These are phyloP conservation scores for Puccinia brachypodii DNA, from an alignment of 1,284 basidiomycete genomes.

Conservation along the genomic window DNA sequence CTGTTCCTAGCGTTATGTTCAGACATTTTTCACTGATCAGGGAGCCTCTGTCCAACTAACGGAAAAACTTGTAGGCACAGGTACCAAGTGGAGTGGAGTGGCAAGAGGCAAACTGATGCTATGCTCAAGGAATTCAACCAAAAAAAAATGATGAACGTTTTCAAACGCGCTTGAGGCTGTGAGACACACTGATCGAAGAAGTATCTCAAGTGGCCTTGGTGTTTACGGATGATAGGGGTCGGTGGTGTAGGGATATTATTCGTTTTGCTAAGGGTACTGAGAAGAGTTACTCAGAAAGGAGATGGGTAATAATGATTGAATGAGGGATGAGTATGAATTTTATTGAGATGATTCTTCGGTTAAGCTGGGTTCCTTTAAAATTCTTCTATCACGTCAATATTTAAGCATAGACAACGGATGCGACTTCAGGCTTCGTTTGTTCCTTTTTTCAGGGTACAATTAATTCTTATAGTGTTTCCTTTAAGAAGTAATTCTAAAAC, in stretches of 20 bases:
- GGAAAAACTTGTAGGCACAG: neutral
- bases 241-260: neutral
- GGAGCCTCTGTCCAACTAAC: neutral
- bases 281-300: neutral
- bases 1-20: neutral
- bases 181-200: neutral
- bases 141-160: neutral
- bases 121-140: neutral
- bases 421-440: neutral
- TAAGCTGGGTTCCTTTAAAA: neutral
- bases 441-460: neutral
- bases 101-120: neutral
- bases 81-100: neutral
- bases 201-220: neutral
- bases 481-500: neutral
- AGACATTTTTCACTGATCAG: neutral
- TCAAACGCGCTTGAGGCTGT: neutral
- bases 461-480: neutral
- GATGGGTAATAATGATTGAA: neutral
- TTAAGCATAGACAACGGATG: neutral
- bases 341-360: neutral
- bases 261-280: neutral
- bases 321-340: neutral
- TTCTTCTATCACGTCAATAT: neutral
- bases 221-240: neutral